These are phyloP conservation scores for Chrysanthemum lavandulifolium DNA, from an alignment of 129 eudicot species.

Conservation along the genomic window DNA sequence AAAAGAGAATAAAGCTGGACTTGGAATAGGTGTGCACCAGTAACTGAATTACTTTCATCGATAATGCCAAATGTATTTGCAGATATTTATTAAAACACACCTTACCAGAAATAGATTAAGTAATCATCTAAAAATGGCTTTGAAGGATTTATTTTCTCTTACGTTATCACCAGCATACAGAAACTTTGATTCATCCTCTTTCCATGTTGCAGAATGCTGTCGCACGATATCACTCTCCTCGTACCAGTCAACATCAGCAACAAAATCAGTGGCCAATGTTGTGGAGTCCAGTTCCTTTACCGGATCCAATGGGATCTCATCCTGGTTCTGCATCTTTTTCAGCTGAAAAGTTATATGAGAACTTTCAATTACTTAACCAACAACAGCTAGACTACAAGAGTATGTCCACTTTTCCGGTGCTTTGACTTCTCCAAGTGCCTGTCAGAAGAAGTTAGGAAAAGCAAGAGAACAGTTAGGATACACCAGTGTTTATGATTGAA, in stretches of 20 bases:
- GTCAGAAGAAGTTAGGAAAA: background rate
- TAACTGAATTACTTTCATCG: too few relatives aligned
- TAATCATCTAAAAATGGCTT: background rate
- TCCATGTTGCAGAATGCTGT: slow-evolving; percentile 76
- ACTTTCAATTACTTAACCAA: slow-evolving; percentile 13
- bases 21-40: too few relatives aligned
- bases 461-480: slow-evolving; percentile 5
- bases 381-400: slow-evolving; percentile 11
- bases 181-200: slow-evolving; percentile 67
- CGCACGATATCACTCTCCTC: slow-evolving; percentile 82
- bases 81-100: too few relatives aligned
- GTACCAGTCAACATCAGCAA: slow-evolving; percentile 65
- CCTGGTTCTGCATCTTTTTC: slow-evolving; percentile 60
- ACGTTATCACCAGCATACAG: slow-evolving; percentile 82
- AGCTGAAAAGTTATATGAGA: slow-evolving; percentile 19
- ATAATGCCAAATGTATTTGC: too few relatives aligned
- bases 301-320: slow-evolving; percentile 48
- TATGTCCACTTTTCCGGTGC: slow-evolving; percentile 4
- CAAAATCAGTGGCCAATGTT: slow-evolving; percentile 38
- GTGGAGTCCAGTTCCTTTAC: slow-evolving; percentile 35
- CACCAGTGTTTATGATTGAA: slow-evolving; percentile 15
- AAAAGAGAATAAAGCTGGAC: too few relatives aligned
- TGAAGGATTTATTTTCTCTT: slow-evolving; percentile 6
- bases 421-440: slow-evolving; percentile 19
- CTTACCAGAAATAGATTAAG: too few relatives aligned